Evolutionary conservation across 2,329 filamentous ascomycete genomes (phyloP).

Genomic region (Aspergillus sp.): DNA sequence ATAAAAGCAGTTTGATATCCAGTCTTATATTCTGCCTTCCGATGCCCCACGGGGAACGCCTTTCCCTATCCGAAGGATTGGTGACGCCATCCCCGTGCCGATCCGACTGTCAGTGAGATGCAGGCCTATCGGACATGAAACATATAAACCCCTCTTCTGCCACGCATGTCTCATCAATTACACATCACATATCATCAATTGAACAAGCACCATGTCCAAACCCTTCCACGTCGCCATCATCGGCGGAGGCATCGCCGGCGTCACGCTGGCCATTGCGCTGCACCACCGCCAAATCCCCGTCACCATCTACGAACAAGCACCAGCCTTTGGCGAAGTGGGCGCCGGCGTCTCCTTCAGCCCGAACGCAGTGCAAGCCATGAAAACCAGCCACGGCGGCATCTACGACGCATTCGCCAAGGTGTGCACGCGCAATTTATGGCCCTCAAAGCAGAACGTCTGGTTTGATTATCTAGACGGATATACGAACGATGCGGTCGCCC

Average conservation of each 20-base stretch:
- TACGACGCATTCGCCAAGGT: slow-evolving; percentile 27
- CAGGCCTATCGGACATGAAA: too few species aligned
- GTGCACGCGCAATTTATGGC: slow-evolving; percentile 29
- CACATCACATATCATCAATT: too few species aligned
- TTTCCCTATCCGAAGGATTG: too few species aligned
- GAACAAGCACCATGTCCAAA: neutral
- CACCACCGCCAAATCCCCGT: slow-evolving; percentile 27
- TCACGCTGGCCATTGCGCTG: slow-evolving; percentile 32
- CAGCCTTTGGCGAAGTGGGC: slow-evolving; percentile 33
- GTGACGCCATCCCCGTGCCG: too few species aligned
- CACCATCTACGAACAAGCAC: slow-evolving; percentile 33
- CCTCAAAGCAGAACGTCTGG: slow-evolving; percentile 22
- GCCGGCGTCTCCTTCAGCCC: slow-evolving; percentile 34
- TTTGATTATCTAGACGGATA: slow-evolving; percentile 19
- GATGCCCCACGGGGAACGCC: too few species aligned
- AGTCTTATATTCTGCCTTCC: too few species aligned
- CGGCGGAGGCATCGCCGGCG: slow-evolving; percentile 33
- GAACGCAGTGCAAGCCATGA: slow-evolving; percentile 27
- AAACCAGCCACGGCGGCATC: slow-evolving; percentile 20
- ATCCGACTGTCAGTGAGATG: too few species aligned
- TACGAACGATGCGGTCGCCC: slow-evolving; percentile 3
- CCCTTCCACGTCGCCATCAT: slow-evolving; percentile 25
- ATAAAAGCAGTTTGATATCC: too few species aligned
- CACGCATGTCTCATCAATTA: too few species aligned
- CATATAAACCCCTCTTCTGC: too few species aligned